These are phyloP conservation scores for Saitozyma podzolica DNA, from an alignment of 768 basidiomycete genomes.

Conservation along the genomic window DNA sequence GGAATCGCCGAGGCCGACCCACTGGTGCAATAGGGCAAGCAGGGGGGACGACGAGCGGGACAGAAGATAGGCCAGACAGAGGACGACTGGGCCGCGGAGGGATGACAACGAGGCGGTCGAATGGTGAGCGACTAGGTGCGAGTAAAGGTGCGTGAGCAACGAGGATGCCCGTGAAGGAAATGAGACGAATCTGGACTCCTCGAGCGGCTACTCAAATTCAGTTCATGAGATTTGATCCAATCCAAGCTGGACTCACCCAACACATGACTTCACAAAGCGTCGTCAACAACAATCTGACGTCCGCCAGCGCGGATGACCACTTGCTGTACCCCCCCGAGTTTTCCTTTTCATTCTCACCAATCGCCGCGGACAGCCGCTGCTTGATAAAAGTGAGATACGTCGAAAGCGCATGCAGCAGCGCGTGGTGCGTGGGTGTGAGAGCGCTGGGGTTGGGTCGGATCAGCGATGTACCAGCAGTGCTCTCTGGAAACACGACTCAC, in stretches of 20 bases:
- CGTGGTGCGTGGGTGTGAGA: constrained; percentile 43
- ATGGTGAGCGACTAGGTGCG: constrained; percentile 21
- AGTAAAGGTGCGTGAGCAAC: constrained; percentile 31
- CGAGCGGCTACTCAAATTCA: constrained; percentile 23
- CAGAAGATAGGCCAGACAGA: constrained; percentile 35
- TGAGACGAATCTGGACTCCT: constrained; percentile 3
- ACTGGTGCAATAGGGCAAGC: constrained; percentile 28
- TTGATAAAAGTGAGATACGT: constrained; percentile 37
- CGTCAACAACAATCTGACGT: constrained; percentile 16
- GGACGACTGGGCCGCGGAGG: neutral
- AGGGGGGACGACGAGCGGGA: constrained; percentile 23
- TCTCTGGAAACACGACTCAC: constrained; percentile 16
- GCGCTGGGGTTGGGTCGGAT: constrained; percentile 17
- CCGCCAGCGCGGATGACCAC: constrained; percentile 19
- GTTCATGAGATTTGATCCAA: neutral
- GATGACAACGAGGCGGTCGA: constrained; percentile 13
- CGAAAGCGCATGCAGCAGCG: constrained; percentile 33
- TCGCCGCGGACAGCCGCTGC: constrained; percentile 18
- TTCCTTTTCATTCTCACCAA: constrained; percentile 15
- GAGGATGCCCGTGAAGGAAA: constrained; percentile 29
- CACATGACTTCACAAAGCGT: constrained; percentile 31
- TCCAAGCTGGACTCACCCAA: constrained; percentile 28
- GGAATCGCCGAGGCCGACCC: constrained; percentile 31
- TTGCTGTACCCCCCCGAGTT: constrained; percentile 16
- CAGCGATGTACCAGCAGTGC: neutral